Conservation (phyloP, 1,284 basidiomycete genomes). For the Pseudozyma hubeiensis region DNA sequence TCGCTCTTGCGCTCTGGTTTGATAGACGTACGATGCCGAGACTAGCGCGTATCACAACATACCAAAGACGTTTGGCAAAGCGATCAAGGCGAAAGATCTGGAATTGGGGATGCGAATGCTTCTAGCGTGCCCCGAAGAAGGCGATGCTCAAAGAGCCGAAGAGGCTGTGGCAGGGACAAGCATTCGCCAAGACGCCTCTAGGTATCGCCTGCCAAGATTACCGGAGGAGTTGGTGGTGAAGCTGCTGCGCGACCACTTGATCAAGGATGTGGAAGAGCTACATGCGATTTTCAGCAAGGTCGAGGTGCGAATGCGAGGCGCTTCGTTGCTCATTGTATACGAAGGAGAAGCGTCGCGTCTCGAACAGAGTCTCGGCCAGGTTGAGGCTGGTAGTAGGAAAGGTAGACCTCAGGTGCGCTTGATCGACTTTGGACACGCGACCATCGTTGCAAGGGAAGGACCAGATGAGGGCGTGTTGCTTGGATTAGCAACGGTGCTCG, state of each 20-base stretch:
- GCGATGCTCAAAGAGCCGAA: slow-evolving; percentile 34
- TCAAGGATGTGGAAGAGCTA: slow-evolving; percentile 72
- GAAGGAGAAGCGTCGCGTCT: slow-evolving; percentile 77
- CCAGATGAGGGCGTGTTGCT: slow-evolving; percentile 81
- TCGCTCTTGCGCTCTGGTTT: background rate
- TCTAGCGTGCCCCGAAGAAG: slow-evolving; percentile 74
- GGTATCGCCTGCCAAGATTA: slow-evolving; percentile 62
- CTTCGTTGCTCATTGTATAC: slow-evolving; percentile 84
- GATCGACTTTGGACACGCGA: slow-evolving; percentile 94
- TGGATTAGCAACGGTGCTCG: slow-evolving; percentile 76
- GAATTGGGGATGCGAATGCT: slow-evolving; percentile 80
- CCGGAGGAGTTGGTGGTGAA: slow-evolving; percentile 66
- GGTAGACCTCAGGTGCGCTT: slow-evolving; percentile 73
- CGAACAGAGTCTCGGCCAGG: slow-evolving; percentile 40
- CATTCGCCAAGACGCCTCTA: background rate
- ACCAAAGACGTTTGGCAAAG: slow-evolving; percentile 83
- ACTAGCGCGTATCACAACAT: slow-evolving; percentile 73
- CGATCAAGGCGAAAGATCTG: slow-evolving; percentile 77
- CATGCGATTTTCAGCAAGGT: slow-evolving; percentile 72
- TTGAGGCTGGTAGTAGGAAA: background rate
- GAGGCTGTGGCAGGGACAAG: slow-evolving; percentile 17
- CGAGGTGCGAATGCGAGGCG: slow-evolving; percentile 84
- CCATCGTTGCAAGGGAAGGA: slow-evolving; percentile 78
- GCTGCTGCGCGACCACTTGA: slow-evolving; percentile 68
- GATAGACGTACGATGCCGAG: slow-evolving; percentile 59